Base-by-base conservation (phyloP, 768 basidiomycete genomes). In the Piloderma croceum region DNA sequence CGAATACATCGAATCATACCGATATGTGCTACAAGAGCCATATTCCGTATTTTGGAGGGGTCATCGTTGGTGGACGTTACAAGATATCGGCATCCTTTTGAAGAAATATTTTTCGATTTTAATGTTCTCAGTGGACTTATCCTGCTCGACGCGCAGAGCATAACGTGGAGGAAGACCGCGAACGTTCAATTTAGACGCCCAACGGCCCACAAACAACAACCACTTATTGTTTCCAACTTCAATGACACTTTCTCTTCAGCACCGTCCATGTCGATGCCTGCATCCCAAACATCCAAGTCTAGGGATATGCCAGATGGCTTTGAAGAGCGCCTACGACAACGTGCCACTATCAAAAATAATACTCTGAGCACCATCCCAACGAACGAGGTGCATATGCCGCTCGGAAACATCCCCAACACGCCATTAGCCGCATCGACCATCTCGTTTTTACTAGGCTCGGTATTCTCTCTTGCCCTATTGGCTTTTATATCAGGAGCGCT, bases 1-100 rank as follows among this genome's bases (percentile, higher is more conserved):
- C 24, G 19, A 23, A 22, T 4, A 51, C 11, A n/a, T 21, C 6
- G 18, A 43, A 6, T 45, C 75, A 22, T 31, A 87, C 88, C 88
- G 36, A 91, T 90, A 56, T 91, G 89, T 31, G 89, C 89, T n/a
- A 90, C 84, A 3, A 91, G 70, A 12, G 89, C 89, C 59, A 91
- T 81, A 53, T 90, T 91, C 31, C 89, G 74, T 25, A 79, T 60
- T 34, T 68, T 58, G 4, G 62, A 60, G 3, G 68, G 48, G 31
- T 70, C 65, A 53, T 61, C 42, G 20, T 38, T 48, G 23, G 49
- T 42, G 6, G 38, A 47, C 15, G 61, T 57, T 15, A 60, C 24
- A 32, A 50, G 44, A 24, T 39, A 53, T 12, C 62, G 60, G 18
- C 49, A 54, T 49, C 45, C 35, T n/a, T n/a, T n/a, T n/a, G n/a